Evolutionary conservation across 108 stramenopile genomes (phyloP), one percentile per base, ranked within the genome.

Genomic region (Mediolabrus comicus): DNA sequence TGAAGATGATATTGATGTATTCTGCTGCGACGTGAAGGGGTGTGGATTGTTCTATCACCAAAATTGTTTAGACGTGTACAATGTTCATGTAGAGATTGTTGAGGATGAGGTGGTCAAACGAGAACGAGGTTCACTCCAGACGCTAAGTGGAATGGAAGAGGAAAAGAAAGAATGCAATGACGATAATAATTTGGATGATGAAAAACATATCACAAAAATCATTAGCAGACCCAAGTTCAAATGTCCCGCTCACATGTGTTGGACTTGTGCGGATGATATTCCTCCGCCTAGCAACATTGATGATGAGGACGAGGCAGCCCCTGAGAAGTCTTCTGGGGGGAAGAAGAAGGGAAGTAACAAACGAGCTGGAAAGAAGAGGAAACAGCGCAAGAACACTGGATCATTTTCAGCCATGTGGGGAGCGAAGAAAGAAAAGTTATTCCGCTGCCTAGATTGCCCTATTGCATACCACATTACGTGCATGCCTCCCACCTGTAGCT

Each of bases 231-330:
- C 74, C 14, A 85, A 75, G 55, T 97, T 97, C 64, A 71, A 51
- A n/a, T 97, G 97, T 70, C 92, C 91, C 26, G 88, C 89, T 41
- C 97, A 97, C 67, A n/a, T 52, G 7, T 97, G 97, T 75, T 95
- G 95, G 93, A 92, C 92, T 11, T 97, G 97, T 61, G 69, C 75
- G 12, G 87, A 83, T 60, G 75, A 65, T 31, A 72, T 77, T 26
- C 65, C 65, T 36, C 66, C 67, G 26, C 69, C 65, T 17, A 32
- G 22, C 57, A 53, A 59, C 12, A 36, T 69, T 30, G 32, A 72
- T 35, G 84, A 77, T 32, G 73, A 69, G 63, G 67, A 76, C 27
- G 67, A 72, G 30, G 60, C 22, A 65, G 22, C 28, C 5, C 49
- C 51, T 10, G 64, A 54, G 38, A 19, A 11, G 27, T 4, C 46